A percentile compares a stretch with the other conserved stretches of the same genome.
These are phyloP conservation scores for Backusella sp. DNA, from an alignment of 192 early-diverging fungal species.

Conservation along the genomic window DNA sequence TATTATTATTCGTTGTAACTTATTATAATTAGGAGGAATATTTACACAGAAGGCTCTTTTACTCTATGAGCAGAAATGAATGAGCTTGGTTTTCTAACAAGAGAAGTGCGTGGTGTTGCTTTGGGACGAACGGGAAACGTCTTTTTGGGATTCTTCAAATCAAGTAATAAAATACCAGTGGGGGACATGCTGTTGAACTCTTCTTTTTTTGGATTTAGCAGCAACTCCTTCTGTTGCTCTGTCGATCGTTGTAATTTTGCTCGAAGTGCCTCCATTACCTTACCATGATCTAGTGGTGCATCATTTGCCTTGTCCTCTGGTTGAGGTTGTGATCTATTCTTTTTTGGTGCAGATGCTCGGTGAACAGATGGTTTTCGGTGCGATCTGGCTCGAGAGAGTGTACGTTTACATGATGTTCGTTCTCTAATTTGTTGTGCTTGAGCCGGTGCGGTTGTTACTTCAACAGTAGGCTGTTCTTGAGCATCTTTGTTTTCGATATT, in stretches of 20 bases:
- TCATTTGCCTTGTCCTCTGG: neutral
- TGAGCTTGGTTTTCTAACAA: slow-evolving; percentile 15
- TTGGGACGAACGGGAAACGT: slow-evolving; percentile 8
- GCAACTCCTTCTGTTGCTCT: neutral
- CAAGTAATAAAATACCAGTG: slow-evolving; percentile 26
- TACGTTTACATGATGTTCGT: slow-evolving; percentile 21
- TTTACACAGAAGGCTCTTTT: neutral
- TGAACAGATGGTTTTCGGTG: slow-evolving; percentile 14
- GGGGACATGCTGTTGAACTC: slow-evolving; percentile 24
- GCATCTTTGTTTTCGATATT: neutral
- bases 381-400: slow-evolving; percentile 20
- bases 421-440: neutral
- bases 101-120: slow-evolving; percentile 6
- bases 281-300: slow-evolving; percentile 25
- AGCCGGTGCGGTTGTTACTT: neutral
- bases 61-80: slow-evolving; percentile 22
- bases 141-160: slow-evolving; percentile 27
- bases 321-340: slow-evolving; percentile 18
- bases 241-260: slow-evolving; percentile 30
- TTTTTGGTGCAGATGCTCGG: slow-evolving; percentile 17
- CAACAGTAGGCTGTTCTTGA: neutral
- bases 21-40: neutral
- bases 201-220: neutral
- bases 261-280: slow-evolving; percentile 35
- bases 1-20: neutral